Base-by-base conservation (phyloP, 306 rosid species). In the Pyrus communis region DNA sequence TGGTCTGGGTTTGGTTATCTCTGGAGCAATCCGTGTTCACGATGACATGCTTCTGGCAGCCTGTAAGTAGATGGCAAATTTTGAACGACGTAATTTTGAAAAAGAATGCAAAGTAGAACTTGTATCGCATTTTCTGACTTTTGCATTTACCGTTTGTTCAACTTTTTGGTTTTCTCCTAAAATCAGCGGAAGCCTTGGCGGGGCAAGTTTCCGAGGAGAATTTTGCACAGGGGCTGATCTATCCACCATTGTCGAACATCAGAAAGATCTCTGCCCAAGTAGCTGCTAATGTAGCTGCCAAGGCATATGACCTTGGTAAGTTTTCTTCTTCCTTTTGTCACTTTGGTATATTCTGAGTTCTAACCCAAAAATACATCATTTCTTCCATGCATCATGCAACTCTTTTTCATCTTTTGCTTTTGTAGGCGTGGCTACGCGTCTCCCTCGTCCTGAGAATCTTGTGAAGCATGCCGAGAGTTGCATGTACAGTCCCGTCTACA, bases 41-140 rank as follows among this genome's bases (percentile, higher is more conserved):
- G 96, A 91, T 33, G 98, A 93, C 59, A 93, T 93, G 98, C 96
- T 91, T 85, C 91, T 93, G 31, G 96, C 92, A 81, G 98, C 97
- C 65, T 85, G 98, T 91, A 89, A 93, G 98, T 87, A 60, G 70
- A 45, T 75, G 61, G 21, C 61, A 31, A 33, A 33, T n/a, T 74
- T 38, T 13, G 25, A 55, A 27, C 11, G 40, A 49, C 13, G 25
- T 72, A 4, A 38, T 73, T 51, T 49, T 15, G 55, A 49, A 18
- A 49, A 49, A 49, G 55, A 18, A 15, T 49, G 21, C 21, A 49
- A 49, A 49, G 21, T 49, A 15, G 55, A 49, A 49, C 21, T 49
- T 49, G 55, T 49, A 15, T 49, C 8, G 55, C 55, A 49, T 49
- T 14, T 49, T 49, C 62, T 4, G 28, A 33, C 42, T 55, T 40